Percentiles rank a stretch among this genome's conserved stretches.
Conservation (phyloP, 495 filamentous ascomycete species). For the Endocarpon pusillum region DNA sequence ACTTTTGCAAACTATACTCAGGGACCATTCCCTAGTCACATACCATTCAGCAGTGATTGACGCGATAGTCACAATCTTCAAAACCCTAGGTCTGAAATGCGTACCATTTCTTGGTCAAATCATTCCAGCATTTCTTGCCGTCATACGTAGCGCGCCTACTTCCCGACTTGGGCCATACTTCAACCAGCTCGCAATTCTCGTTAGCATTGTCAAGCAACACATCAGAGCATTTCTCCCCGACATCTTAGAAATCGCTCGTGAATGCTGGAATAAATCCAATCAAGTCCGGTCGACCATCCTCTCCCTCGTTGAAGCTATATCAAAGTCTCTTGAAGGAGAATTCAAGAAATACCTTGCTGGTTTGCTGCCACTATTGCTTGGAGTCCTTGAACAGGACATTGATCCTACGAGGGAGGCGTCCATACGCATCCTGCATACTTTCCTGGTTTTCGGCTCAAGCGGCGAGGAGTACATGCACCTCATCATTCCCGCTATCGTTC, state of each 20-base stretch:
- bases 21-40: constrained; percentile 69
- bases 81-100: constrained; percentile 85
- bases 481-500: constrained; percentile 90
- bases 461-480: constrained; percentile 98
- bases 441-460: constrained; percentile 90
- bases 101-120: constrained; percentile 86
- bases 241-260: constrained; percentile 59
- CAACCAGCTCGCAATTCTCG: constrained; percentile 81
- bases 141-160: constrained; percentile 58
- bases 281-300: constrained; percentile 80
- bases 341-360: constrained; percentile 88
- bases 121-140: constrained; percentile 77
- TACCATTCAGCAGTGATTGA: constrained; percentile 95
- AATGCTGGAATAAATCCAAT: constrained; percentile 65
- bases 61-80: constrained; percentile 96
- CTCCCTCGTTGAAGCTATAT: constrained; percentile 77
- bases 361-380: constrained; percentile 80
- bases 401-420: constrained; percentile 56
- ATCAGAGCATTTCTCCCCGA: constrained; percentile 74
- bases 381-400: constrained; percentile 75
- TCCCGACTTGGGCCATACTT: constrained; percentile 84
- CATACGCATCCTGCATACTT: constrained; percentile 82
- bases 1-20: constrained; percentile 67
- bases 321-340: constrained; percentile 85
- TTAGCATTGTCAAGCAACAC: constrained; percentile 89